Conservation (phyloP, 1,139 yeast genomes). For the Hansenula lynferdii region DNA sequence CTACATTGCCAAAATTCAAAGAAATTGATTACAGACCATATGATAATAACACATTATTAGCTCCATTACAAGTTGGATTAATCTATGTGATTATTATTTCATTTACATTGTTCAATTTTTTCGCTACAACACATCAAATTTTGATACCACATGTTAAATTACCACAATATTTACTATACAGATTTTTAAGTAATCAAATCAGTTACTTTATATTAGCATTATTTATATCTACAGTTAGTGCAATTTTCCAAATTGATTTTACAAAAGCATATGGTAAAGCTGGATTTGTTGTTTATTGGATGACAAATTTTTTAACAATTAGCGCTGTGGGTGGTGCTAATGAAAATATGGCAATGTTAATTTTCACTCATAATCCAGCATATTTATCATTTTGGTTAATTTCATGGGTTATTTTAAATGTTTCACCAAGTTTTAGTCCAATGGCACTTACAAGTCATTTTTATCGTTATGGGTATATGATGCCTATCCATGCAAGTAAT, state of each 20-base stretch:
- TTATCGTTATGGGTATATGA: conserved; percentile 58
- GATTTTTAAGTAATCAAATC: conserved; percentile 41
- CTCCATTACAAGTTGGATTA: conserved; percentile 72
- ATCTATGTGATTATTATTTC: conserved; percentile 72
- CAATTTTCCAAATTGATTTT: conserved; percentile 54
- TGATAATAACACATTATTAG: conserved; percentile 44
- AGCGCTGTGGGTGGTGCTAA: conserved; percentile 60
- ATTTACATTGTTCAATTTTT: conserved; percentile 54
- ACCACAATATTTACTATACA: conserved; percentile 41
- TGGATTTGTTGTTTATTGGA: conserved; percentile 66
- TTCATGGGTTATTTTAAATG: conserved; percentile 53
- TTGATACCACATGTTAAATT: conserved; percentile 42
- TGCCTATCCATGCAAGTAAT: conserved; percentile 59
- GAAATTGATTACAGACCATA: conserved; percentile 47
- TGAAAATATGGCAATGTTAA: conserved; percentile 49
- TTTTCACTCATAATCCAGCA: conserved; percentile 43
- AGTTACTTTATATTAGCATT: conserved; percentile 49
- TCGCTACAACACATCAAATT: conserved; percentile 46
- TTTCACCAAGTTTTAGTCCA: conserved; percentile 59
- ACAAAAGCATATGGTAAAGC: conserved; percentile 48
- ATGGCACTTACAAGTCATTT: conserved; percentile 47
- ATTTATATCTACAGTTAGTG: conserved; percentile 52
- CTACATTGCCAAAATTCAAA: conserved; percentile 26
- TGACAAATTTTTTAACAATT: conserved; percentile 53
- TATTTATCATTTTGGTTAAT: conserved; percentile 59